Evolutionary conservation across 192 early-diverging fungal genomes (phyloP).

Genomic region (Podila clonocystis): DNA sequence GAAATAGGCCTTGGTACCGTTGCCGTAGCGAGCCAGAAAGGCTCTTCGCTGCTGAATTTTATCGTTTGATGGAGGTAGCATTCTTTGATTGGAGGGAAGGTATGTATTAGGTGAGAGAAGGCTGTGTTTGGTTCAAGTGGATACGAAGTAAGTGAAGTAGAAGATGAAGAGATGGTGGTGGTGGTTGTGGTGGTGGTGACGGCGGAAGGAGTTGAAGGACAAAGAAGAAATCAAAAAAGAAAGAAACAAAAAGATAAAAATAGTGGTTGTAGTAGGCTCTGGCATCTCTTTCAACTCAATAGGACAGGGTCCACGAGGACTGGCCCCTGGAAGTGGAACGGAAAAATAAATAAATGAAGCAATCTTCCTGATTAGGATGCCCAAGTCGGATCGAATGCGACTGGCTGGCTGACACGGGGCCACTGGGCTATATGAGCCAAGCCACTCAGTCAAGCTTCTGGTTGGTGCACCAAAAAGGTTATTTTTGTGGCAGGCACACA

Average conservation of each 20-base stretch:
- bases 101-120: background rate
- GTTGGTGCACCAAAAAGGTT: too few species aligned
- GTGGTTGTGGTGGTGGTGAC: background rate
- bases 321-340: background rate
- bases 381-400: too few species aligned
- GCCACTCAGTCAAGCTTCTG: too few species aligned
- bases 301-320: conserved; percentile 1
- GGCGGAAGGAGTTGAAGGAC: background rate
- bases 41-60: conserved; percentile 9
- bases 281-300: background rate
- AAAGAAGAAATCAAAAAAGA: background rate
- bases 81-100: background rate
- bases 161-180: background rate
- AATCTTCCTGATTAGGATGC: too few species aligned
- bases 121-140: background rate
- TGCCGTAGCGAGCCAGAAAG: conserved; percentile 20
- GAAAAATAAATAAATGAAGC: too few species aligned
- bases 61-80: background rate
- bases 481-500: too few species aligned
- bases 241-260: background rate
- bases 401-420: too few species aligned
- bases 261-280: too few species aligned
- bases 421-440: too few species aligned
- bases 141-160: background rate
- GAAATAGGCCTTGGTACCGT: conserved; percentile 18